Conservation (phyloP, 2,329 filamentous ascomycete species). For the Macrophomina pseudophaseolina region DNA sequence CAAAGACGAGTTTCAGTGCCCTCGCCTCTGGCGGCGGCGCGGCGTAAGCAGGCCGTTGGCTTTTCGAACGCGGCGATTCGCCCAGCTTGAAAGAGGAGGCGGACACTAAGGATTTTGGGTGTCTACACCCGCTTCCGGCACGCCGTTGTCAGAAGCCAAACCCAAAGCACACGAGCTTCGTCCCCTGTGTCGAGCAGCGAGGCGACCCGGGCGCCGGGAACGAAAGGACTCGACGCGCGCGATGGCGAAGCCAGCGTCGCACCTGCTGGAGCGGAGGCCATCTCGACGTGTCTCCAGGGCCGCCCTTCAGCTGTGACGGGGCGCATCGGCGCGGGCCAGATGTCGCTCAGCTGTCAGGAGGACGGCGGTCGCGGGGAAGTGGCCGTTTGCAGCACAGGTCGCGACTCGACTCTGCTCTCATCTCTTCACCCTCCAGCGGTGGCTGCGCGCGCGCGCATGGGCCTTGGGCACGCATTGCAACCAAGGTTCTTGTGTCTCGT, state of each 20-base stretch:
- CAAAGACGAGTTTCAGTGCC: slow-evolving; percentile 15
- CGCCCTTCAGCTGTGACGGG: slow-evolving; percentile 9
- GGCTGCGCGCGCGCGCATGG: slow-evolving; percentile 12
- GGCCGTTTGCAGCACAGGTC: slow-evolving; percentile 14
- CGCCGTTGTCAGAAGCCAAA: slow-evolving; percentile 22
- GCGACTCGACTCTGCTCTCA: background rate
- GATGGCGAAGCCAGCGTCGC: background rate
- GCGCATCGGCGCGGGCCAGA: slow-evolving; percentile 3
- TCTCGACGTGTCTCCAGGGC: background rate
- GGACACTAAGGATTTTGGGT: slow-evolving; percentile 15
- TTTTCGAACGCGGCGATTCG: slow-evolving; percentile 6
- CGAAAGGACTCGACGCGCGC: background rate
- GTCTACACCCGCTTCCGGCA: slow-evolving; percentile 26
- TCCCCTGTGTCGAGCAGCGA: slow-evolving; percentile 8
- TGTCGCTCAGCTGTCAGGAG: slow-evolving; percentile 1
- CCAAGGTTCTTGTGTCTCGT: slow-evolving; percentile 10
- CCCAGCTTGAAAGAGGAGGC: background rate
- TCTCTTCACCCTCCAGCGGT: background rate
- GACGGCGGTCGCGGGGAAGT: background rate
- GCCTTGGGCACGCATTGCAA: slow-evolving; percentile 4
- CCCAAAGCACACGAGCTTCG: background rate
- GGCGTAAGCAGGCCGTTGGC: slow-evolving; percentile 18
- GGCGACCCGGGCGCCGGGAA: slow-evolving; percentile 7
- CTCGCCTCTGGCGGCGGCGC: background rate
- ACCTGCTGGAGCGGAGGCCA: background rate